Evolutionary conservation across 257 asterid genomes (phyloP).

Genomic region (Eucommia ulmoides): DNA sequence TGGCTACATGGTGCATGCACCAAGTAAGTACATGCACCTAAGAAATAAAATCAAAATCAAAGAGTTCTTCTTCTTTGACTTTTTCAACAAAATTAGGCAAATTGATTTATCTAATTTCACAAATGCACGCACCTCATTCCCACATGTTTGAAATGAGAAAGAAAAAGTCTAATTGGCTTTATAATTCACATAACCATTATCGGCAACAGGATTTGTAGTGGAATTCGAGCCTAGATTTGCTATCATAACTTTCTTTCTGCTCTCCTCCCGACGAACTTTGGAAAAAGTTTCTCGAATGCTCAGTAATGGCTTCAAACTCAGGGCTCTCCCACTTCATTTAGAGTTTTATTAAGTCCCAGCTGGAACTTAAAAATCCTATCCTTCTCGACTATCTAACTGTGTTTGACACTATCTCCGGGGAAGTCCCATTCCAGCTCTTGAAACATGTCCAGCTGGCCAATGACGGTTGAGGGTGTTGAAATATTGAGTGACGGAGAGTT

Average conservation of each 20-base stretch:
- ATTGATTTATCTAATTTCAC: too few species aligned
- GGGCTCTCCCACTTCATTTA: not conserved
- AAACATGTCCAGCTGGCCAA: not conserved
- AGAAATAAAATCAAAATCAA: too few species aligned
- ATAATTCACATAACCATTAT: too few species aligned
- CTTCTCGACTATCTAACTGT: not conserved
- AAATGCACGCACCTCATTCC: too few species aligned
- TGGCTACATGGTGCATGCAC: too few species aligned
- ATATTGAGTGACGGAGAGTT: conserved; percentile 1
- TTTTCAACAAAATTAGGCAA: too few species aligned
- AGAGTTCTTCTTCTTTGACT: too few species aligned
- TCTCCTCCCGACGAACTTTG: not conserved
- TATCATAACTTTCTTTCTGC: not conserved
- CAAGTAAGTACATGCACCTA: too few species aligned
- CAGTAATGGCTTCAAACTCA: not conserved
- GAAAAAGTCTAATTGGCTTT: too few species aligned
- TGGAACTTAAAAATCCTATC: not conserved
- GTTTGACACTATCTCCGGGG: not conserved
- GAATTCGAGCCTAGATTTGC: not conserved
- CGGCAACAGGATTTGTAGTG: too few species aligned
- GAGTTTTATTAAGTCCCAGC: not conserved
- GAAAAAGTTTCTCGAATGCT: not conserved
- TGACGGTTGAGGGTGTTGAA: not conserved
- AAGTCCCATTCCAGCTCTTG: not conserved
- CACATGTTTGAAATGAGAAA: too few species aligned